phyloP scores from a whole-genome alignment of 1,284 basidiomycete species.

The Melanopsichium pennsylvanicum region DNA sequence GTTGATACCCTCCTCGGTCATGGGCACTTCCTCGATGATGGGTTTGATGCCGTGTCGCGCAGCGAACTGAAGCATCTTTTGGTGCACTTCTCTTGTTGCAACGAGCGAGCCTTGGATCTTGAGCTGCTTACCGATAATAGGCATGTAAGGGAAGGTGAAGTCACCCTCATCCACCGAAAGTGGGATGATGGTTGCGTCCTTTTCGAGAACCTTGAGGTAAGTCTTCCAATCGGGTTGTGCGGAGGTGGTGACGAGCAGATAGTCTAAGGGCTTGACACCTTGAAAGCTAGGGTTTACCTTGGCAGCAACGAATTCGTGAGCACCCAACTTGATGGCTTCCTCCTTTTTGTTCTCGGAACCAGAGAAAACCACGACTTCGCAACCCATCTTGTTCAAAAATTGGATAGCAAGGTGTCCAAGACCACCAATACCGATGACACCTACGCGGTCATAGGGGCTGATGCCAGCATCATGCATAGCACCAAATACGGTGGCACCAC shows the following conservation, averaged over 20 bases:
- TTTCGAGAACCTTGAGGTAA: constrained; percentile 53
- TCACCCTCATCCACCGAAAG: constrained; percentile 48
- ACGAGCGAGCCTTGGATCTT: constrained; percentile 55
- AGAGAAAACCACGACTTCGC: constrained; percentile 52
- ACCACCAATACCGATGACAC: constrained; percentile 50
- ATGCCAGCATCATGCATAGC: constrained; percentile 44
- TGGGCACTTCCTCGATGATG: constrained; percentile 59
- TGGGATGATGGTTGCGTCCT: constrained; percentile 54
- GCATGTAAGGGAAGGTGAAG: constrained; percentile 52
- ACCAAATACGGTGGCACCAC: constrained; percentile 51
- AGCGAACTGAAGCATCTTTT: constrained; percentile 56
- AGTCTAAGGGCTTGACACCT: constrained; percentile 55
- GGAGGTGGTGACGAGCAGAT: constrained; percentile 55
- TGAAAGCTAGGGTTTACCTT: constrained; percentile 56
- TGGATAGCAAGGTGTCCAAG: constrained; percentile 53
- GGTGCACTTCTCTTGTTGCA: constrained; percentile 51
- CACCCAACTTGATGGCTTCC: constrained; percentile 52
- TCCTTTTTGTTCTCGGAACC: constrained; percentile 52
- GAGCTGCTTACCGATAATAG: constrained; percentile 55
- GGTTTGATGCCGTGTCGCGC: constrained; percentile 53
- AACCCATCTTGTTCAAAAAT: constrained; percentile 52
- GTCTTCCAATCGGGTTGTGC: constrained; percentile 59
- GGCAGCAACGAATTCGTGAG: constrained; percentile 54
- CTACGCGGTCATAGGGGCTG: constrained; percentile 34
- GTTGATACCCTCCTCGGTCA: constrained; percentile 61